These are phyloP conservation scores for Globisporangium radiosum DNA, from an alignment of 352 stramenopile species.

Conservation along the genomic window DNA sequence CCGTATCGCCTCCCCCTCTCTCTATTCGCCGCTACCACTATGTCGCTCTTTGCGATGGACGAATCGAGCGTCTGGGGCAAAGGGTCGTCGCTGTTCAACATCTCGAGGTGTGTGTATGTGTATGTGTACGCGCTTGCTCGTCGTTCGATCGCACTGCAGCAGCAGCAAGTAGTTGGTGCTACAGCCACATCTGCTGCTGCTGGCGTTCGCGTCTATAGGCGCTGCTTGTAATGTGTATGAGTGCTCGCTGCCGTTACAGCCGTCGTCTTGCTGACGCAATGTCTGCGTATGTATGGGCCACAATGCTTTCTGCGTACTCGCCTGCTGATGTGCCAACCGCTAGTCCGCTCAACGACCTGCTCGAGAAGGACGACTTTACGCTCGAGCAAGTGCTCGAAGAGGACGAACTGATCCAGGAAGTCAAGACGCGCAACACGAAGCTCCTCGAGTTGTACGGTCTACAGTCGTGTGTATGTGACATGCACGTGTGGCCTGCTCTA, in stretches of 20 bases:
- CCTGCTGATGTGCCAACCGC: no score
- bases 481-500: not conserved
- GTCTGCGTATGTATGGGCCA: not conserved
- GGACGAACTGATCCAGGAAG: constrained; percentile 97
- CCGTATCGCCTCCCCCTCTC: no score
- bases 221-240: not conserved
- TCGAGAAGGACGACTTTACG: constrained; percentile 92
- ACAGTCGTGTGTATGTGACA: not conserved
- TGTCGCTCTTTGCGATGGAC: constrained; percentile 87
- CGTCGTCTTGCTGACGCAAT: not conserved
- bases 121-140: not conserved
- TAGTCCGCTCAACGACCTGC: constrained; percentile 92
- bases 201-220: not conserved
- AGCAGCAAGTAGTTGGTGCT: not conserved
- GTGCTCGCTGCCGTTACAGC: no score
- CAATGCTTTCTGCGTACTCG: no score
- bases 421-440: constrained; percentile 93
- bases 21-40: constrained; percentile 9
- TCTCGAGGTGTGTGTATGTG: constrained; percentile 45
- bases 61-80: constrained; percentile 80
- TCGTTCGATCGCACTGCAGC: not conserved
- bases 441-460: constrained; percentile 90
- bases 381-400: constrained; percentile 93
- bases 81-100: constrained; percentile 83
- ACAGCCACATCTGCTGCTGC: not conserved